phyloP scores from a whole-genome alignment of 2,329 filamentous ascomycete species.

The Colletotrichum aenigma region DNA sequence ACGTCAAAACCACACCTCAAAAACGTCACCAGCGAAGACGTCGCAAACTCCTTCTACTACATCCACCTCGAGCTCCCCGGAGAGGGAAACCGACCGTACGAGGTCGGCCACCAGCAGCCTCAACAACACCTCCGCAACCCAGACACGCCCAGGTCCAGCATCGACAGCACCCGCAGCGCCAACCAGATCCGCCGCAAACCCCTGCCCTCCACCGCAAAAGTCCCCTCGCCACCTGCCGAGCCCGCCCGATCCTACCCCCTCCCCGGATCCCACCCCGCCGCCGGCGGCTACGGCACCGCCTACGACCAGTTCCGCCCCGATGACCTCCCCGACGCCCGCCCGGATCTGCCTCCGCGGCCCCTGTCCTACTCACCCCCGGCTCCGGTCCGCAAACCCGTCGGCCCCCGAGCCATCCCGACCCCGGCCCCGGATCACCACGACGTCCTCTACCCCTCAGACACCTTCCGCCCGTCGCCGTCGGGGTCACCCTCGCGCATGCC shows the following conservation, averaged over 20 bases:
- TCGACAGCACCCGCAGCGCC: conserved; percentile 43
- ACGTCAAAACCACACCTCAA: conserved; percentile 88
- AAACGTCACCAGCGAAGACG: conserved; percentile 86
- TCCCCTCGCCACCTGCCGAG: conserved; percentile 6
- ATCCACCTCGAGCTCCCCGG: conserved; percentile 76
- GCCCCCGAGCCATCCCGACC: conserved; percentile 1
- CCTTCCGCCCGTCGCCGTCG: neutral
- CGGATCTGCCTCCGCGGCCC: conserved; percentile 10
- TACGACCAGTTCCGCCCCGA: neutral
- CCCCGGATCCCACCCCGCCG: neutral
- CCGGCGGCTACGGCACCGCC: neutral
- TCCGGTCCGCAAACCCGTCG: conserved; percentile 15
- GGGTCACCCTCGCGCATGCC: neutral
- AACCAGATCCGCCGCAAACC: conserved; percentile 59
- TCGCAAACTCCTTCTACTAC: conserved; percentile 89
- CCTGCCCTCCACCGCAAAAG: conserved; percentile 41
- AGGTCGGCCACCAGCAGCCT: conserved; percentile 29
- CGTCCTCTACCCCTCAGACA: neutral
- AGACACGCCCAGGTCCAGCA: conserved; percentile 44
- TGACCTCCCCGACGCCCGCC: neutral
- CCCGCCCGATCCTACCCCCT: neutral
- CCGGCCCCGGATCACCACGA: neutral
- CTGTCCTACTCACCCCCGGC: conserved; percentile 4
- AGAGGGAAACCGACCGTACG: conserved; percentile 36
- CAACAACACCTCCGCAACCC: conserved; percentile 26